Conservation (phyloP, 331 rosid species). For the Acacia pycnantha region DNA sequence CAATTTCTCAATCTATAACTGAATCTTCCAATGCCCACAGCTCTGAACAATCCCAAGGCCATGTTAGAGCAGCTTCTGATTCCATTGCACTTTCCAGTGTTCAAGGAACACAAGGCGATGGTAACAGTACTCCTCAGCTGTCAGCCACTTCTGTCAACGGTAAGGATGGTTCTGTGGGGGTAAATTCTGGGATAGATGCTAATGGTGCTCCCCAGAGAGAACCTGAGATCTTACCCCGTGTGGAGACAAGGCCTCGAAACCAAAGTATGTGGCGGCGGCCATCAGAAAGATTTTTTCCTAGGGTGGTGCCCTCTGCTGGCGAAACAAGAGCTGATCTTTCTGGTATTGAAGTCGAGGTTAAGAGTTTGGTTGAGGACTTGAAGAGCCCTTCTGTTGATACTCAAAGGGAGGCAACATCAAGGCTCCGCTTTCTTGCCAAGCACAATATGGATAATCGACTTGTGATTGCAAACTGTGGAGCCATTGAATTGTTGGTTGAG, state of each 20-base stretch:
- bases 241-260: conserved; percentile 72
- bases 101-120: conserved; percentile 59
- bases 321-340: conserved; percentile 79
- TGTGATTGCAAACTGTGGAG: conserved; percentile 85
- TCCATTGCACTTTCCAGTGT: conserved; percentile 59
- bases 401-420: conserved; percentile 72
- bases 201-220: conserved; percentile 49
- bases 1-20: conserved; percentile 63
- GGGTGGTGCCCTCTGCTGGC: conserved; percentile 52
- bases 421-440: conserved; percentile 82
- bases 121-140: conserved; percentile 47
- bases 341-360: conserved; percentile 69
- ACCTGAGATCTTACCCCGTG: conserved; percentile 48
- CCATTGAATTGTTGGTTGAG: conserved; percentile 73
- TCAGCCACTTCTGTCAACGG: conserved; percentile 66
- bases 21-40: conserved; percentile 50
- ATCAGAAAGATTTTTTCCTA: conserved; percentile 73
- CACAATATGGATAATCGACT: conserved; percentile 87
- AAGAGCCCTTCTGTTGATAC: conserved; percentile 59
- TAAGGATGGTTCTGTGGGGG: conserved; percentile 71
- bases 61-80: conserved; percentile 63
- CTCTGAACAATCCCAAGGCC: conserved; percentile 60
- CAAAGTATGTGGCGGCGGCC: conserved; percentile 79
- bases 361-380: conserved; percentile 71
- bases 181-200: conserved; percentile 52